These are phyloP conservation scores for Parascedosporium putredinis DNA, from an alignment of 2,329 filamentous ascomycete genomes.

Conservation along the genomic window DNA sequence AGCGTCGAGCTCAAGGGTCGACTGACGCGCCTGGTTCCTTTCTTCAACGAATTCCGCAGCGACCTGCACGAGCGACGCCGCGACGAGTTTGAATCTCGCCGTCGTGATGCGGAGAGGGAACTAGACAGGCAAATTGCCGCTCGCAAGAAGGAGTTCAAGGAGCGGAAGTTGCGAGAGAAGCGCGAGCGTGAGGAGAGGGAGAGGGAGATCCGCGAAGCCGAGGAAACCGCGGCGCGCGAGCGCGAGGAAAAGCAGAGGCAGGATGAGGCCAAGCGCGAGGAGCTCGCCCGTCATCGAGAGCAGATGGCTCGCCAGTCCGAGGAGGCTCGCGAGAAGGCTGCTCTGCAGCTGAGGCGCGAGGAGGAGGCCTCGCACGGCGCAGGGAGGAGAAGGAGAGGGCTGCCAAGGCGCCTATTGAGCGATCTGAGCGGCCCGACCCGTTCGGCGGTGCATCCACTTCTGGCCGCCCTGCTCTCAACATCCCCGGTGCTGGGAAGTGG, in stretches of 20 bases:
- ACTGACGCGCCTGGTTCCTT: conserved; percentile 70
- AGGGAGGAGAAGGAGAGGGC: conserved; percentile 52
- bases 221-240: conserved; percentile 70
- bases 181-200: conserved; percentile 78
- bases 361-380: conserved; percentile 77
- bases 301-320: conserved; percentile 57
- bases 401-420: conserved; percentile 18
- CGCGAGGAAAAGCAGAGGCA: conserved; percentile 73
- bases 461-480: conserved; percentile 17
- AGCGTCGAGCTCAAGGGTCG: conserved; percentile 91
- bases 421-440: conserved; percentile 28
- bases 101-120: conserved; percentile 83
- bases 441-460: conserved; percentile 11
- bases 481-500: conserved; percentile 29
- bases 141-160: conserved; percentile 80
- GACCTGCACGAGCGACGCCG: conserved; percentile 78
- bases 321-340: conserved; percentile 54
- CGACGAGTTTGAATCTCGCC: conserved; percentile 91
- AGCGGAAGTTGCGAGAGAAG: conserved; percentile 73
- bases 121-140: conserved; percentile 83
- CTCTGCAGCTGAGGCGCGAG: conserved; percentile 69
- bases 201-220: conserved; percentile 66
- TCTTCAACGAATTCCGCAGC: conserved; percentile 74
- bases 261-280: conserved; percentile 69
- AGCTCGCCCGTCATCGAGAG: conserved; percentile 56